Base-by-base conservation (phyloP, 176 grass and related monocot species). In the Dactylis glomerata region DNA sequence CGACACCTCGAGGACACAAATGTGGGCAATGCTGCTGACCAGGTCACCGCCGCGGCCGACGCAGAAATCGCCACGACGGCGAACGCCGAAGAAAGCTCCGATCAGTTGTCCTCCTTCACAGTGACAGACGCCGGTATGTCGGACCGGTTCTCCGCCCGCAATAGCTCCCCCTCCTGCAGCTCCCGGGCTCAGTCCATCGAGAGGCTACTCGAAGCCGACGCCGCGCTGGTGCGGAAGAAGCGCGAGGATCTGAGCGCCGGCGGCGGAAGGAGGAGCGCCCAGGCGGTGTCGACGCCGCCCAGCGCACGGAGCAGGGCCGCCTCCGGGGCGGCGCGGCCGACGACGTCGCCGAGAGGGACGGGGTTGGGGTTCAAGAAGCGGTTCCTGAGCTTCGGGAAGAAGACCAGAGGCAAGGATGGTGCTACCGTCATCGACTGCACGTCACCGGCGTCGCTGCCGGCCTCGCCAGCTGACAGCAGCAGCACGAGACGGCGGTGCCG, bases 361-460 rank as follows among this genome's bases (percentile, higher is more conserved):
- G 81, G 64, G 5, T 82, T 81, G 47, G 94, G 94, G n/a, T 68
- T 97, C 61, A 97, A 91, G 77, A 97, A 91, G 77, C 88, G 46
- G 73, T 86, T 94, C 14, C 77, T 97, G 49, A 94, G 88, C 70
- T 94, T 97, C 24, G 86, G 94, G 13, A 92, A 83, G 81, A 97
- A 90, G 73, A 89, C 77, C 83, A 94, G 72, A 37, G 86, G 77
- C 69, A 40, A 17, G 3, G 90, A 90, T 27, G 69, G 42, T 2
- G 88, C 50, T 70, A 87, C 86, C 5, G 81, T 86, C 46, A 87
- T 84, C 28, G 86, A 88, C 45, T 90, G 86, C 85, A 77, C 85
- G 26, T 79, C 88, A 44, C 87, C 79, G 56, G 16, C 69, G 24
- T 86, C 88, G 11, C 71, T 84, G 65, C 56, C 73, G 14, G 22